These are phyloP conservation scores for Candida chilensis DNA, from an alignment of 805 yeast species.

Conservation along the genomic window DNA sequence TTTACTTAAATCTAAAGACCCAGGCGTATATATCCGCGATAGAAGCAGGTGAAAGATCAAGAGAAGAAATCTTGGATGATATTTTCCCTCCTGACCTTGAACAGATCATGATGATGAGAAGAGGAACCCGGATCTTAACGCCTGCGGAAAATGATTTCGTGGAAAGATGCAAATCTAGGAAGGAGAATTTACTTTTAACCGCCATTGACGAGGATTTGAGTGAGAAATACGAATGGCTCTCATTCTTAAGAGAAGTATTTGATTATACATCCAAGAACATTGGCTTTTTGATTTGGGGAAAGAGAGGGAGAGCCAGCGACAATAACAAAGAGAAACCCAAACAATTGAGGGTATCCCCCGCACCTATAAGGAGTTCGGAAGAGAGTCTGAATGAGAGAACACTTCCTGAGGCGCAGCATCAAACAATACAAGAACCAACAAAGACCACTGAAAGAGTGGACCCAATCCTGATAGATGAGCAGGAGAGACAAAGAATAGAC, in stretches of 20 bases:
- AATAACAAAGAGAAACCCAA: conserved; percentile 4
- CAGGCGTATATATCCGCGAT: conserved; percentile 91
- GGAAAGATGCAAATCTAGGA: conserved; percentile 62
- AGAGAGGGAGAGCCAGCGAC: conserved; percentile 20
- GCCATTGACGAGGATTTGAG: conserved; percentile 42
- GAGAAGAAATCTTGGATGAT: conserved; percentile 61
- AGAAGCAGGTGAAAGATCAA: conserved; percentile 51
- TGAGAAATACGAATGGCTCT: conserved; percentile 79
- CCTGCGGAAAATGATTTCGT: conserved; percentile 79
- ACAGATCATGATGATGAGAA: conserved; percentile 24
- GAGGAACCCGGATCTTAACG: conserved; percentile 34
- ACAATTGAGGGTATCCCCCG: too few relatives aligned
- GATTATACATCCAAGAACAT: conserved; percentile 72
- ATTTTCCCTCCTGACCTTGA: conserved; percentile 65
- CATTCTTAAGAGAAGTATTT: conserved; percentile 68
- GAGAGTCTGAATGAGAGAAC: conserved; percentile 8
- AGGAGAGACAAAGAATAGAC: too few relatives aligned
- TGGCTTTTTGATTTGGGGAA: conserved; percentile 68
- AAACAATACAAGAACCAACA: conserved; percentile 10
- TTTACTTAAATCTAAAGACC: conserved; percentile 83
- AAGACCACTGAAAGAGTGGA: conserved; percentile 7
- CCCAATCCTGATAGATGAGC: too few relatives aligned
- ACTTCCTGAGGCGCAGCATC: conserved; percentile 30
- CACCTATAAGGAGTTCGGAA: too few relatives aligned
- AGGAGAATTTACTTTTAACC: conserved; percentile 44